Evolutionary conservation across 176 grass and related monocot species (phyloP), one percentile per base, ranked within the genome.

Genomic region (Oryza brachyantha): DNA sequence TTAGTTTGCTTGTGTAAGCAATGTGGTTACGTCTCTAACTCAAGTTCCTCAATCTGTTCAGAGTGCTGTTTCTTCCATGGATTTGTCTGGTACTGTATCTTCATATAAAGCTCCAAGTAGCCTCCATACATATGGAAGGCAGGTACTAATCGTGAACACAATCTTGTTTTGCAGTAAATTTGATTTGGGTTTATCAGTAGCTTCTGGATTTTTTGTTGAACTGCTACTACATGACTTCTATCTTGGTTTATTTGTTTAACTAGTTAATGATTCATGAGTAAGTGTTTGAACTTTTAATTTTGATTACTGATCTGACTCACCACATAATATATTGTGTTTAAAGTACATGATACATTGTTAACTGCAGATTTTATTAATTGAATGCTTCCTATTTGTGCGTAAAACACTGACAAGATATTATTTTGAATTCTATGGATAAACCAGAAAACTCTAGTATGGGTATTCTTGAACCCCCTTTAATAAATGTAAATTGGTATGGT

Each of bases 51-150:
- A 12, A 61, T 82, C 8, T 73, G 9, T 85, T 60, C 87, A 89
- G 83, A 66, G 29, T 73, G 60, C 38, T 72, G 72, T 68, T 81
- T 77, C 87, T 67, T 67, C 78, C 2, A 50, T 11, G 39, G 87
- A 82, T 63, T 59, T 85, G 12, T 73, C 54, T 37, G 37, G 29
- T 64, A 72, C 36, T 81, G 45, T 70, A 71, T 89, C 64, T 64
- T 81, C 66, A 82, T 73, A 62, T 52, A 66, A 58, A 17, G 85
- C 29, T 28, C 67, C 78, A 17, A 73, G 61, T 63, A 73, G 61
- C 48, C 48, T 89, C 8, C 66, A 78, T 73, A 73, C 87, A 40
- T 77, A 66, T 78, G 83, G 78, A 78, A 89, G 83, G 73, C 83
- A 85, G 87, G 87, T 89, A 89, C 66, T 68, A 27, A 46, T 46